Evolutionary conservation across 2,329 filamentous ascomycete genomes (phyloP), one percentile per base, ranked within the genome.

Genomic region (Chaetomium globosum): DNA sequence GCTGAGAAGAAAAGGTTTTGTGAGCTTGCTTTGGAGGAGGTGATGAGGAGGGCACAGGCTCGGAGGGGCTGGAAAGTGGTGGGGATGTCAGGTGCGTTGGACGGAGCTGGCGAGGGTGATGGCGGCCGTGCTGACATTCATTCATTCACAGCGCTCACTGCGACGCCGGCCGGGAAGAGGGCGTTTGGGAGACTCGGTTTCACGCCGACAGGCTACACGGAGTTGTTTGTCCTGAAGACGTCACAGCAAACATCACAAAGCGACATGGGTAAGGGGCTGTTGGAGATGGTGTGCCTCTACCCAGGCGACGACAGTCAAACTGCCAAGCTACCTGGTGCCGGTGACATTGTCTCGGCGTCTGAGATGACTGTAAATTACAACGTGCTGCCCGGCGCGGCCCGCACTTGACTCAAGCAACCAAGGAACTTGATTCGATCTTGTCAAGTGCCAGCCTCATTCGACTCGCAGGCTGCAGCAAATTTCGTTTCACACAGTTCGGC

Each of bases 181-280:
- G 68, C 68, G n/a, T 76, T 75, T 57, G 61, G 69, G 12, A 70
- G 69, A 31, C 52, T 75, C 39, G 73, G 72, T 0, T 75, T 75
- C 39, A 52, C 58, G 31, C 60, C 71, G 1, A 76, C 74, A 0
- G 74, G 75, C 13, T 76, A 76, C 36, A 65, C 69, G 23, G 75
- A 76, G 60, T 60, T 71, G 0, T 75, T 74, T 65, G 56, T 64
- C 23, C 33, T 19, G 8, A 53, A 52, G 13, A 5, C 12, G 1
- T 12, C 31, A 10, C 19, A 16, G 1, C 51, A 46, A 4, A 19
- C 19, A 33, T 10, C 21, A 9, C 43, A 51, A 10, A 39, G 12
- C 6, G 51, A 30, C 2, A 23, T 6, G 1, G 57, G 12, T 10
- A 30, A 36, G 16, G 26, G 30, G n/a, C 30, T 46, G 51, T 49